Conservation (phyloP, 2,329 filamentous ascomycete genomes). For the Endothia cerciana region DNA sequence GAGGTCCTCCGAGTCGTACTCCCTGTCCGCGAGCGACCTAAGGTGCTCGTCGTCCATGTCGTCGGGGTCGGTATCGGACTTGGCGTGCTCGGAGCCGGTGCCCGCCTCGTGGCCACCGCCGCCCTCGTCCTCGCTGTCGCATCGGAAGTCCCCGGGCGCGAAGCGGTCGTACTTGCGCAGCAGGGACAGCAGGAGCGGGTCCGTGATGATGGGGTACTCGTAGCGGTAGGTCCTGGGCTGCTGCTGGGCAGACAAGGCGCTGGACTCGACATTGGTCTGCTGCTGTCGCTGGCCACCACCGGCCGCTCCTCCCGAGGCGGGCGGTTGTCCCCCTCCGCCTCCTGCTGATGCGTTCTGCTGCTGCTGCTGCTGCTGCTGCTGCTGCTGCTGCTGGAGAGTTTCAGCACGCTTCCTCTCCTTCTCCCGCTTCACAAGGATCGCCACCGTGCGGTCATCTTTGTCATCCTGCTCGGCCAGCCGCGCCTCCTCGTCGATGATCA, state of each 20-base stretch:
- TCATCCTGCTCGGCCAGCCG: neutral
- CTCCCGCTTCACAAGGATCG: conserved; percentile 3
- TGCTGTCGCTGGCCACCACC: too few species aligned
- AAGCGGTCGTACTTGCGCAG: conserved; percentile 23
- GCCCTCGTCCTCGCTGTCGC: neutral
- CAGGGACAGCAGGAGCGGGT: conserved; percentile 18
- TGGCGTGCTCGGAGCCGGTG: neutral
- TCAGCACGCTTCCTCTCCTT: neutral
- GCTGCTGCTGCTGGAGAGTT: neutral
- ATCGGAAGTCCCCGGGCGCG: neutral
- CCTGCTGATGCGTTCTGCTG: neutral
- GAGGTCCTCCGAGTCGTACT: conserved; percentile 23
- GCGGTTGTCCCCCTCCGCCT: too few species aligned
- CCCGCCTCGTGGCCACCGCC: neutral
- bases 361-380: too few species aligned
- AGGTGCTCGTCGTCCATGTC: conserved; percentile 22
- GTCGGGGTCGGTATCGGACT: neutral
- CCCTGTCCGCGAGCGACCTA: conserved; percentile 25
- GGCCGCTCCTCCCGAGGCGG: too few species aligned
- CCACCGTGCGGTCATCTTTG: conserved; percentile 4
- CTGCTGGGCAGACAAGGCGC: neutral
- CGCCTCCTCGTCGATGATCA: conserved; percentile 1
- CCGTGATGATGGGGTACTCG: conserved; percentile 20
- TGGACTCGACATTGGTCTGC: too few species aligned
- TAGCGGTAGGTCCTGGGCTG: neutral